Conservation (phyloP, 768 basidiomycete species). For the Pleurotus eryngii region DNA sequence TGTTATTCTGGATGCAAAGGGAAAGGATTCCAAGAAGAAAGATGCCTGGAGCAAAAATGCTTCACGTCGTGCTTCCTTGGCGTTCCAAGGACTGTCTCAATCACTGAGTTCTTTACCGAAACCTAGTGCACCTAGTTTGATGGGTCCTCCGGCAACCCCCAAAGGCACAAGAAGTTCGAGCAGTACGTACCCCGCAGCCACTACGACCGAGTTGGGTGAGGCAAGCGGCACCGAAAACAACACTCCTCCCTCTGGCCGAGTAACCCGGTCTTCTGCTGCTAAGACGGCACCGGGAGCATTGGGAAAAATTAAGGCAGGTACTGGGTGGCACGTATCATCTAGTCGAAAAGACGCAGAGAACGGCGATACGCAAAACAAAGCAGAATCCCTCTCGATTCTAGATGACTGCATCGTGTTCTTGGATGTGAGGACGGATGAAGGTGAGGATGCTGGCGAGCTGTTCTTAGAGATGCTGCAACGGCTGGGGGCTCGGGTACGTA, state of each 20-base stretch:
- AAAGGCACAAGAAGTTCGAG: conserved; percentile 36
- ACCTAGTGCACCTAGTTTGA: conserved; percentile 31
- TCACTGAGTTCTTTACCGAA: conserved; percentile 53
- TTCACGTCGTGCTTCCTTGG: conserved; percentile 54
- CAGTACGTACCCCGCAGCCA: conserved; percentile 29
- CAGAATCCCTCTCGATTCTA: conserved; percentile 49
- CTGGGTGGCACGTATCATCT: conserved; percentile 18
- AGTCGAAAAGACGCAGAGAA: conserved; percentile 14
- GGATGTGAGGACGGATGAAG: conserved; percentile 82
- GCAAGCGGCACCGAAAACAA: conserved; percentile 5
- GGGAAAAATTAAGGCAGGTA: conserved; percentile 12
- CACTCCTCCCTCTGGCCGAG: conserved; percentile 18
- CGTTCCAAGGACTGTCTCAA: conserved; percentile 58
- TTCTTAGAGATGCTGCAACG: conserved; percentile 82
- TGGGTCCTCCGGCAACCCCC: conserved; percentile 51
- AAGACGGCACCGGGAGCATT: conserved; percentile 9
- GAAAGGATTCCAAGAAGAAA: conserved; percentile 23
- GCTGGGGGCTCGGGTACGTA: conserved; percentile 75
- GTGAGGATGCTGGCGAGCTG: conserved; percentile 74
- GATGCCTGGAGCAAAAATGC: conserved; percentile 32
- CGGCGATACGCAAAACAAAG: conserved; percentile 20
- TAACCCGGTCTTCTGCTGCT: conserved; percentile 28
- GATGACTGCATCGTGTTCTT: conserved; percentile 80
- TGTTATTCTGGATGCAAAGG: conserved; percentile 30
- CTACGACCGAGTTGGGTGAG: neutral